These are phyloP conservation scores for Boletellus dicymbophilus DNA, from an alignment of 1,284 basidiomycete genomes.

Conservation along the genomic window DNA sequence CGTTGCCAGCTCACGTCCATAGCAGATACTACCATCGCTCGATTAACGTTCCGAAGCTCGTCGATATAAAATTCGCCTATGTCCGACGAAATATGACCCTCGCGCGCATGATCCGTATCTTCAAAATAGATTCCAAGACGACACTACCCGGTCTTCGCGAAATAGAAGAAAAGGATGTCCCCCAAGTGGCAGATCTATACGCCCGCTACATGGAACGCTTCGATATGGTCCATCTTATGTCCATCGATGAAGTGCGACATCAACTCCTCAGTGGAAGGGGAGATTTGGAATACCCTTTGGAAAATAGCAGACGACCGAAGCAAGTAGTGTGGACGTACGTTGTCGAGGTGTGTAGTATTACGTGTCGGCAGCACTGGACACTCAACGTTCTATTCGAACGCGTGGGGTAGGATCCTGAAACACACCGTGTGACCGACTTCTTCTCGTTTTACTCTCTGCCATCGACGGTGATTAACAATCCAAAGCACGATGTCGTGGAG, in stretches of 20 bases:
- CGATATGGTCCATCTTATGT: conserved; percentile 81
- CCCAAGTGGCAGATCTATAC: conserved; percentile 75
- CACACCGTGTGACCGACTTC: conserved; percentile 89
- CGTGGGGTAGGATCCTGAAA: conserved; percentile 68
- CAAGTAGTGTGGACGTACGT: conserved; percentile 99
- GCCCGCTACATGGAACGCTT: conserved; percentile 85
- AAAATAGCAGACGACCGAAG: conserved; percentile 57
- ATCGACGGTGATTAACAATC: conserved; percentile 79
- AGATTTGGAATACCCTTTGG: conserved; percentile 50
- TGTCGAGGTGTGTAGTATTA: conserved; percentile 68
- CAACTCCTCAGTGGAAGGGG: conserved; percentile 89
- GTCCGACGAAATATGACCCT: conserved; percentile 85
- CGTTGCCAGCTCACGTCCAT: conserved; percentile 3
- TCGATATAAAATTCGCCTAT: conserved; percentile 90
- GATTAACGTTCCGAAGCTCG: conserved; percentile 90
- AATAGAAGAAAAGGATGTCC: conserved; percentile 83
- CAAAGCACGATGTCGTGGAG: conserved; percentile 68
- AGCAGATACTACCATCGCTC: conserved; percentile 92
- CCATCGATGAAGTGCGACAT: conserved; percentile 82
- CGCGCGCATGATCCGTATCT: conserved; percentile 79
- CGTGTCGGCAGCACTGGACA: conserved; percentile 16
- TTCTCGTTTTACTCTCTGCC: conserved; percentile 98
- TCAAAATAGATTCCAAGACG: conserved; percentile 64
- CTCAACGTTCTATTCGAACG: not conserved
- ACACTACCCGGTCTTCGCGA: conserved; percentile 74